Evolutionary conservation across 345 rosid species (phyloP).

Genomic region (Syzygium grande): DNA sequence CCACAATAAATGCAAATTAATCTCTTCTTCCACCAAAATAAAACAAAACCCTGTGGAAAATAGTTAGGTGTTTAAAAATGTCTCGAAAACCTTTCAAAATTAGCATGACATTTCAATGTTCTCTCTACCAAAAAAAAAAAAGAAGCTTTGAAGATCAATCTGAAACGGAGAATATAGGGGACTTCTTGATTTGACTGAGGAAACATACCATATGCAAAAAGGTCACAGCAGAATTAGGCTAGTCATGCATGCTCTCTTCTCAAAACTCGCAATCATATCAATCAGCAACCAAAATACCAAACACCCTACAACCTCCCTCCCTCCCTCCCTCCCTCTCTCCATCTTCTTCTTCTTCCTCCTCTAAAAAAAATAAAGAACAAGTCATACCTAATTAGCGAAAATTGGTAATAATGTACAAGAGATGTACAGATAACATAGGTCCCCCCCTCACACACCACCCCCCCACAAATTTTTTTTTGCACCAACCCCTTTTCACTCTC

Average conservation of each 20-base stretch:
- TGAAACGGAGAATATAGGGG: background rate
- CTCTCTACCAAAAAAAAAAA: background rate
- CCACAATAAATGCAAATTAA: background rate
- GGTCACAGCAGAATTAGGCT: background rate
- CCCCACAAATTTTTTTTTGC: background rate
- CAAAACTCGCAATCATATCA: background rate
- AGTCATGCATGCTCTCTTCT: background rate
- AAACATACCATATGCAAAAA: background rate
- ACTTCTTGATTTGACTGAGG: background rate
- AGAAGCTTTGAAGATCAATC: background rate
- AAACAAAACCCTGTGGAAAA: background rate
- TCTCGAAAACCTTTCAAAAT: background rate
- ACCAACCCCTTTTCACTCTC: background rate
- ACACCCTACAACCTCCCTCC: background rate
- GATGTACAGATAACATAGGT: slow-evolving; percentile 18
- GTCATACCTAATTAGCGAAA: slow-evolving; percentile 42
- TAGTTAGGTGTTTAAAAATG: background rate
- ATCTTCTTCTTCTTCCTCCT: background rate
- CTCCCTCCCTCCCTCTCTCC: background rate
- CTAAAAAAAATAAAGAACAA: slow-evolving; percentile 1
- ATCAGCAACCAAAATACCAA: background rate
- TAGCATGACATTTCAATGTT: background rate
- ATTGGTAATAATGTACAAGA: slow-evolving; percentile 33
- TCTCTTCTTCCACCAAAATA: background rate
- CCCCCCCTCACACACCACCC: slow-evolving; percentile 10